Evolutionary conservation across 2,329 filamentous ascomycete species (phyloP).

Genomic region (Fusarium sterilihyphosum): DNA sequence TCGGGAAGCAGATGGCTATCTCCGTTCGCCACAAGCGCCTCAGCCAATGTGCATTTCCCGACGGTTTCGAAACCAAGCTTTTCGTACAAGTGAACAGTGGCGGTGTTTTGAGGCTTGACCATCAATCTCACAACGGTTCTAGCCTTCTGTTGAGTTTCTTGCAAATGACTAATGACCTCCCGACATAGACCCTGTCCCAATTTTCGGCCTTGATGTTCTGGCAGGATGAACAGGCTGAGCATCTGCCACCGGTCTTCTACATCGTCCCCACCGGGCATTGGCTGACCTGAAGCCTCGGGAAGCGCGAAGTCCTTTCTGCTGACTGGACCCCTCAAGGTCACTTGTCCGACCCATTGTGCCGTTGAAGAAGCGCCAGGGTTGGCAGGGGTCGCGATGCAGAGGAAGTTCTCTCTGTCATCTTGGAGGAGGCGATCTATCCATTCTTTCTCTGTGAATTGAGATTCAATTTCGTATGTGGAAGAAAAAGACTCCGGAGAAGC

Average conservation of each 20-base stretch:
- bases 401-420: neutral
- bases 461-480: neutral
- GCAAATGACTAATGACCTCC: neutral
- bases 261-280: fast-evolving
- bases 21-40: neutral
- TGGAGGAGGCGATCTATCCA: neutral
- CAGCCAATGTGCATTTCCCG: neutral
- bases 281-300: fast-evolving
- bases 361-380: fast-evolving
- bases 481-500: neutral
- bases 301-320: neutral
- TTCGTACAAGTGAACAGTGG: neutral
- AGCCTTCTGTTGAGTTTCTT: neutral
- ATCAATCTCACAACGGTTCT: neutral
- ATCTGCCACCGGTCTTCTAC: neutral
- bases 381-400: neutral
- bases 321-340: neutral
- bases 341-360: neutral
- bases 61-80: neutral
- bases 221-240: neutral
- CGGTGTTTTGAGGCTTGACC: neutral
- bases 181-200: neutral
- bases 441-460: neutral
- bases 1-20: neutral
- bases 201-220: neutral